phyloP scores from a whole-genome alignment of 2,329 filamentous ascomycete genomes.

The Grosmannia huntii region DNA sequence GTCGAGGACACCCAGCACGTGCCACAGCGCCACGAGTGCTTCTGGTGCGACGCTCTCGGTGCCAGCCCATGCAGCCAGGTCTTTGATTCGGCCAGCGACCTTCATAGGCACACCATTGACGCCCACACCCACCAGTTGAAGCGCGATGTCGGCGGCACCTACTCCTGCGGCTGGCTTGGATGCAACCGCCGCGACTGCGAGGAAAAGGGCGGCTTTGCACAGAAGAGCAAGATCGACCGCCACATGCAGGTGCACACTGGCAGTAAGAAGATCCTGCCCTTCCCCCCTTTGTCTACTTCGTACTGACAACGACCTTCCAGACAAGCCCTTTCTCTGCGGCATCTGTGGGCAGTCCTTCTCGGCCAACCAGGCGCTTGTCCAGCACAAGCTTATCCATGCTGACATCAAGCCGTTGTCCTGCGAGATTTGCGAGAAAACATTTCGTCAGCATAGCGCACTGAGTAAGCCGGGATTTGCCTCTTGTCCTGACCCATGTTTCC shows the following conservation, averaged over 20 bases:
- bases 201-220: constrained; percentile 36
- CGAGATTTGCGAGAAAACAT: constrained; percentile 40
- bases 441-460: constrained; percentile 54
- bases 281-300: not conserved
- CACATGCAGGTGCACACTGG: constrained; percentile 55
- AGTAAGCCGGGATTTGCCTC: constrained; percentile 40
- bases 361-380: constrained; percentile 53
- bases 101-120: constrained; percentile 42
- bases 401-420: constrained; percentile 53
- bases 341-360: constrained; percentile 47
- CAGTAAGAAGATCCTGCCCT: constrained; percentile 29
- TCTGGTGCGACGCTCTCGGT: constrained; percentile 17
- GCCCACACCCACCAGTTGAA: constrained; percentile 33
- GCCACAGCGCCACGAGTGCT: constrained; percentile 11
- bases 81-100: constrained; percentile 31
- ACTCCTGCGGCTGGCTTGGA: constrained; percentile 39
- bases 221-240: constrained; percentile 50
- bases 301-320: constrained; percentile 20
- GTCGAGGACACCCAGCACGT: not conserved
- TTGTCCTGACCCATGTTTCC: not conserved
- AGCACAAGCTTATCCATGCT: constrained; percentile 55
- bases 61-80: constrained; percentile 15
- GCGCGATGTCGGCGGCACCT: constrained; percentile 32
- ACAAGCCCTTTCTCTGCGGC: constrained; percentile 44
- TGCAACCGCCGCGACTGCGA: constrained; percentile 35